A percentile compares a stretch with the other conserved stretches of the same genome.
These are phyloP conservation scores for Aaosphaeria arxii DNA, from an alignment of 2,329 filamentous ascomycete species.

Conservation along the genomic window DNA sequence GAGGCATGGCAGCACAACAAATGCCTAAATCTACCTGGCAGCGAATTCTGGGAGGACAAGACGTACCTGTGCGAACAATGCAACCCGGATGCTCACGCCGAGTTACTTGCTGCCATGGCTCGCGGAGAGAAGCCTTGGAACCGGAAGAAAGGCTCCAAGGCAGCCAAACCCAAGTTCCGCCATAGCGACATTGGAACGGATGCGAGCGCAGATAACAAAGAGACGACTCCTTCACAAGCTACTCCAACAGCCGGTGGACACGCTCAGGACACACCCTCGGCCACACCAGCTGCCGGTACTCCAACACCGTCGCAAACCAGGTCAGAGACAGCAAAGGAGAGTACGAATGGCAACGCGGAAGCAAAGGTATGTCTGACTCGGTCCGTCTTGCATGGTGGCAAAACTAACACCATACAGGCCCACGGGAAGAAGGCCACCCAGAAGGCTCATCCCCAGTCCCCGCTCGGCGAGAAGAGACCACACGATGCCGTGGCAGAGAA, in stretches of 20 bases:
- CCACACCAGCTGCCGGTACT: background rate
- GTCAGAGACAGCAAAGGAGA: slow-evolving; percentile 7
- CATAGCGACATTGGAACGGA: slow-evolving; percentile 59
- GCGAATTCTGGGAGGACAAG: slow-evolving; percentile 51
- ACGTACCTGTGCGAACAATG: slow-evolving; percentile 89
- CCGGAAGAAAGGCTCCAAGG: slow-evolving; percentile 56
- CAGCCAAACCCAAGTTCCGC: slow-evolving; percentile 58
- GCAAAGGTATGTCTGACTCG: slow-evolving; percentile 16
- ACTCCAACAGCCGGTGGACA: slow-evolving; percentile 1
- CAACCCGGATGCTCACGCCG: slow-evolving; percentile 76
- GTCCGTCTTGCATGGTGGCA: no score
- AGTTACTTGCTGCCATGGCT: slow-evolving; percentile 73
- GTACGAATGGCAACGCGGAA: slow-evolving; percentile 21
- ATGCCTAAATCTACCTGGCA: slow-evolving; percentile 83
- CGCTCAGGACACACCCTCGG: background rate
- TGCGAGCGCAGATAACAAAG: slow-evolving; percentile 37
- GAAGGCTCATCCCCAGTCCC: slow-evolving; percentile 29
- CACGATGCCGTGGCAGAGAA: slow-evolving; percentile 31
- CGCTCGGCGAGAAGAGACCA: slow-evolving; percentile 35
- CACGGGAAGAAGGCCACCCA: slow-evolving; percentile 18
- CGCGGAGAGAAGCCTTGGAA: slow-evolving; percentile 83
- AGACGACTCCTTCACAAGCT: slow-evolving; percentile 11
- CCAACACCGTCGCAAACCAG: slow-evolving; percentile 3
- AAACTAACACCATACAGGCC: slow-evolving; percentile 7
- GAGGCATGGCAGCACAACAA: slow-evolving; percentile 96